Base-by-base conservation (phyloP, 2,329 filamentous ascomycete genomes). In the Aspergillus sp. region DNA sequence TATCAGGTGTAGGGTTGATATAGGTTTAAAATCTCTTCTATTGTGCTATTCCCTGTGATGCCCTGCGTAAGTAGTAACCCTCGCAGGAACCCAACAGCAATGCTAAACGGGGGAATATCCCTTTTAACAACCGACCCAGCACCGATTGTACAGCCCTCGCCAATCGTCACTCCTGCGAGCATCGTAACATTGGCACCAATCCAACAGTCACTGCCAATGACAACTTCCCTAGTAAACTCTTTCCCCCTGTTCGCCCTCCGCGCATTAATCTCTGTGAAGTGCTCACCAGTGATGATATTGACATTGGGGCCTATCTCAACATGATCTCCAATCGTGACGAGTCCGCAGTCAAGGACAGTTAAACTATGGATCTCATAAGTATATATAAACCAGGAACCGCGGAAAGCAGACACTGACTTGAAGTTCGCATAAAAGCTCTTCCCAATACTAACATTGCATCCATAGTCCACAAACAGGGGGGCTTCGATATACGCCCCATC, bases 231-330 rank as follows among this genome's bases (percentile, higher is more conserved):
- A 0, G 78, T 79, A 54, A 79, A 83, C 59, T 84, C 81, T 17
- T 49, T 51, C 5, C 43, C 44, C 5, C 76, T 71, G 3, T 77
- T 51, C 7, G 58, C 74, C 11, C 76, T 65, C 9, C 79, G 71
- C 22, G 69, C 74, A 50, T 75, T 70, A 4, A 83, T 76, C 26
- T 78, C 77, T 0, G 73, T 74, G 59, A 81, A 76, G 58, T 83
- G 81, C 17, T 78, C 80, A 0, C 80, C 81, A 0, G 78, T 74
- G 44, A 80, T 79, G 26, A 83, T 80, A 53, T 67, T 73, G 5
- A 82, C 80, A 48, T 79, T 78, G 0, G 80, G 80, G 0, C 81
- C 81, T 47, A 82, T 72, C 72, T 82, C 78, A 20, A 79, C 77
- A 2, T 79, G 66, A 11, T 81, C 73, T 4, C 81, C 81, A 38